These are phyloP conservation scores for Fusarium sp. DNA, from an alignment of 2,329 filamentous ascomycete genomes.

Conservation along the genomic window DNA sequence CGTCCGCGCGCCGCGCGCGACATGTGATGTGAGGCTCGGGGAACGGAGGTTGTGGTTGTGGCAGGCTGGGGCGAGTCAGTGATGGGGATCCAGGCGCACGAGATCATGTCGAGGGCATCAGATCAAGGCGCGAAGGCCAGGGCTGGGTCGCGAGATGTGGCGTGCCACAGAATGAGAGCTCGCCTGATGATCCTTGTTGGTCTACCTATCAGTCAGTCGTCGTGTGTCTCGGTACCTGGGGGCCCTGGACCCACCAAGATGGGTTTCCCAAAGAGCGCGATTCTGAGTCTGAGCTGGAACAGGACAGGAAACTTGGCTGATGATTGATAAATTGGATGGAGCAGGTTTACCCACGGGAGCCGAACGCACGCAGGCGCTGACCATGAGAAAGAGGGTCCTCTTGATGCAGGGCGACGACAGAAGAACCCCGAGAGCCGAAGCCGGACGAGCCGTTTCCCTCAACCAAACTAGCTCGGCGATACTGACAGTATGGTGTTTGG, in stretches of 20 bases:
- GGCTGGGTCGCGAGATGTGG: slow-evolving; percentile 42
- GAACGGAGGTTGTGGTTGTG: slow-evolving; percentile 15
- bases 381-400: slow-evolving; percentile 2
- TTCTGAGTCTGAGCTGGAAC: slow-evolving; percentile 9
- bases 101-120: slow-evolving; percentile 40
- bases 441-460: slow-evolving; percentile 26
- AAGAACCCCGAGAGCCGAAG: slow-evolving; percentile 26
- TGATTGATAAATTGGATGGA: not conserved
- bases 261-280: slow-evolving; percentile 21
- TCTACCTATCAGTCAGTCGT: slow-evolving; percentile 41
- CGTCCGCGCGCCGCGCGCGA: slow-evolving; percentile 1
- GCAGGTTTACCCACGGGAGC: slow-evolving; percentile 1
- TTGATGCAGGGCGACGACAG: not conserved
- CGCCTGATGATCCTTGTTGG: slow-evolving; percentile 42
- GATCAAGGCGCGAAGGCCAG: slow-evolving; percentile 36
- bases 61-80: slow-evolving; percentile 29
- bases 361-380: not conserved
- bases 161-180: slow-evolving; percentile 40
- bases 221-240: slow-evolving; percentile 33
- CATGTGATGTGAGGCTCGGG: slow-evolving; percentile 39
- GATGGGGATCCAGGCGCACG: slow-evolving; percentile 28
- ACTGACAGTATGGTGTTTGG: slow-evolving; percentile 4
- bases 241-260: slow-evolving; percentile 24
- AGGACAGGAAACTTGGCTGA: slow-evolving; percentile 3
- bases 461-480: slow-evolving; percentile 5